These are phyloP conservation scores for Verbena officinalis DNA, from an alignment of 257 asterid genomes.

Conservation along the genomic window DNA sequence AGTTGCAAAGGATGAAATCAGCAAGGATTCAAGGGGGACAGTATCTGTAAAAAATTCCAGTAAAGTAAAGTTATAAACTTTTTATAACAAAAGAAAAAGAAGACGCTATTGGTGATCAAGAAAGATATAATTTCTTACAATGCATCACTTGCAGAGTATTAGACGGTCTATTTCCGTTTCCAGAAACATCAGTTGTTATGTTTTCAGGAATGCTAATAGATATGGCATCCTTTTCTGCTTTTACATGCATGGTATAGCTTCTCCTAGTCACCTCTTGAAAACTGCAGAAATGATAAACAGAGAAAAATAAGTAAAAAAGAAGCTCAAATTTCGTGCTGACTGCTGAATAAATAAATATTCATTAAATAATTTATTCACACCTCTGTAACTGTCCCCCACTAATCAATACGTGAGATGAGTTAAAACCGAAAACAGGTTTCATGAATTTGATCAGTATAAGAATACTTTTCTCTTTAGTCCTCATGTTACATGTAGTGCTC, in stretches of 20 bases:
- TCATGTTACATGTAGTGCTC: conserved; percentile 64
- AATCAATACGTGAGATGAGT: conserved; percentile 66
- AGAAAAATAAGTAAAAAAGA: conserved; percentile 5
- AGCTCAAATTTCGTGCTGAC: too few species aligned
- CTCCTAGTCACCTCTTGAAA: conserved; percentile 65
- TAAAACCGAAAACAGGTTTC: conserved; percentile 86
- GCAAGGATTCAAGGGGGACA: conserved; percentile 64
- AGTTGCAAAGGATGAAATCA: conserved; percentile 65
- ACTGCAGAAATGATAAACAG: conserved; percentile 44
- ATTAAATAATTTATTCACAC: conserved; percentile 35
- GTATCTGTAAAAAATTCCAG: conserved; percentile 54
- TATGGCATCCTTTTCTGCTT: conserved; percentile 48
- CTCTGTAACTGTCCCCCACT: conserved; percentile 74
- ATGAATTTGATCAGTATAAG: conserved; percentile 59
- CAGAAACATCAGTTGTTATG: conserved; percentile 80
- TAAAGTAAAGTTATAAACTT: neutral
- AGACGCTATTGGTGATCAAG: neutral
- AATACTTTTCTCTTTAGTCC: conserved; percentile 64
- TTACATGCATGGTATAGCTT: conserved; percentile 48
- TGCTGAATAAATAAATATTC: too few species aligned
- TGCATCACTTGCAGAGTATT: conserved; percentile 79
- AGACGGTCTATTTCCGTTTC: conserved; percentile 72
- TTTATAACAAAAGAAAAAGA: neutral
- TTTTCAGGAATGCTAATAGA: conserved; percentile 79
- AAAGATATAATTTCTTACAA: conserved; percentile 52